A percentile compares a stretch with the other conserved stretches of the same genome.
Conservation (phyloP, 2,329 filamentous ascomycete genomes). For the Xylaria sp. region DNA sequence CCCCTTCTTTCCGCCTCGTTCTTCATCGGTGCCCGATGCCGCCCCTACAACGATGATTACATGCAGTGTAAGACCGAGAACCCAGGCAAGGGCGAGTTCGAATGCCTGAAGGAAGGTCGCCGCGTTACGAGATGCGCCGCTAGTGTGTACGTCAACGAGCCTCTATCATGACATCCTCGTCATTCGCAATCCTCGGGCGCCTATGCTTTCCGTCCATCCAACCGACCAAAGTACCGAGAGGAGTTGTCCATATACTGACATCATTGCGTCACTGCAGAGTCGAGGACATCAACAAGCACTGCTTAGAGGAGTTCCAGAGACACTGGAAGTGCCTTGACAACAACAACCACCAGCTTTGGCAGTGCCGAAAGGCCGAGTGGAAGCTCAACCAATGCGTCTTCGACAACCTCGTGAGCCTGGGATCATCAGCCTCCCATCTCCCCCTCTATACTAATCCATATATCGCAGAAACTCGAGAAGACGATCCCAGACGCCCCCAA, state of each 20-base stretch:
- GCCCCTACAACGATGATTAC: conserved; percentile 95
- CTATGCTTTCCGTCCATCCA: neutral
- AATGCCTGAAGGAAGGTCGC: conserved; percentile 93
- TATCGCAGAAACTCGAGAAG: conserved; percentile 71
- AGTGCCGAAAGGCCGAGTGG: conserved; percentile 84
- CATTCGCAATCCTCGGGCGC: neutral
- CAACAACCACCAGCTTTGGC: conserved; percentile 97
- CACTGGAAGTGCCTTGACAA: conserved; percentile 96
- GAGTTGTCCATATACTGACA: conserved; percentile 2
- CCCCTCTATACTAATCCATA: conserved; percentile 8
- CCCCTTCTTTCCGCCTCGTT: conserved; percentile 87
- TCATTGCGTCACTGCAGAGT: conserved; percentile 49
- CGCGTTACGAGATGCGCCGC: conserved; percentile 94
- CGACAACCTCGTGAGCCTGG: conserved; percentile 71
- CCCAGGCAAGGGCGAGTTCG: conserved; percentile 82
- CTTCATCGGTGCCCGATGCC: conserved; percentile 96
- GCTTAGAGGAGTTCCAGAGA: conserved; percentile 80
- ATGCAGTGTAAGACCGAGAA: conserved; percentile 99
- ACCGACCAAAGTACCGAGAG: neutral
- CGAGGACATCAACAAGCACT: conserved; percentile 93
- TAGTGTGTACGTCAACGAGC: conserved; percentile 71
- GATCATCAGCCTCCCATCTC: neutral
- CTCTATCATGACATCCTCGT: neutral
- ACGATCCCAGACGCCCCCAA: conserved; percentile 68
- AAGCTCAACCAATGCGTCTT: conserved; percentile 92